phyloP scores from a whole-genome alignment of 768 basidiomycete species.

The Tylopilus rubrobrunneus region DNA sequence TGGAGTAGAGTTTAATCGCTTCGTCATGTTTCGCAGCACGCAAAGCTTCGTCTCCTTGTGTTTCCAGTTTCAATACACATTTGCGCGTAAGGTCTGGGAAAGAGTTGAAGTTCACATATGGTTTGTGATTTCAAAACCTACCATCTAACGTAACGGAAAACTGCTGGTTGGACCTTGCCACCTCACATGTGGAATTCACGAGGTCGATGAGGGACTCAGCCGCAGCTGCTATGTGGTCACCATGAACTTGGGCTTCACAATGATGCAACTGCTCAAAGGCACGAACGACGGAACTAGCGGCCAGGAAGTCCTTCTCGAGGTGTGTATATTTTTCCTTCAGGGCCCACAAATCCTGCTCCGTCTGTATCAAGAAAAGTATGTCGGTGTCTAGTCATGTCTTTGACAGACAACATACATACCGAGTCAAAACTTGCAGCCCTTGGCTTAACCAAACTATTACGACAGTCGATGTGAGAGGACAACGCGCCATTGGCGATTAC shows the following conservation, averaged over 20 bases:
- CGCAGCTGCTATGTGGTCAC: not conserved
- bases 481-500: not conserved
- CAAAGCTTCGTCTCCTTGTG: not conserved
- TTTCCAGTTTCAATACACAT: not conserved
- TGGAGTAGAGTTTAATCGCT: not conserved
- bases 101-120: not conserved
- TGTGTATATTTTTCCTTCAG: not conserved
- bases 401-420: not conserved
- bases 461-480: no score
- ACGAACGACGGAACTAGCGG: not conserved
- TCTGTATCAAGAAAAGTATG: not conserved
- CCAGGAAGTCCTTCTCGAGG: not conserved
- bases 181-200: not conserved
- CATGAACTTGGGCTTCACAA: not conserved
- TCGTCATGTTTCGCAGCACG: not conserved
- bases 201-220: not conserved
- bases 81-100: not conserved
- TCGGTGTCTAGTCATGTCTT: not conserved
- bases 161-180: not conserved
- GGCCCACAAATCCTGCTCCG: not conserved
- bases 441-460: not conserved
- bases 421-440: not conserved
- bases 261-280: not conserved
- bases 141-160: not conserved
- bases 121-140: not conserved